Percentiles rank a stretch among this genome's conserved stretches.
Conservation (phyloP, 1,139 yeast species). For the Maudiozyma humilis region DNA sequence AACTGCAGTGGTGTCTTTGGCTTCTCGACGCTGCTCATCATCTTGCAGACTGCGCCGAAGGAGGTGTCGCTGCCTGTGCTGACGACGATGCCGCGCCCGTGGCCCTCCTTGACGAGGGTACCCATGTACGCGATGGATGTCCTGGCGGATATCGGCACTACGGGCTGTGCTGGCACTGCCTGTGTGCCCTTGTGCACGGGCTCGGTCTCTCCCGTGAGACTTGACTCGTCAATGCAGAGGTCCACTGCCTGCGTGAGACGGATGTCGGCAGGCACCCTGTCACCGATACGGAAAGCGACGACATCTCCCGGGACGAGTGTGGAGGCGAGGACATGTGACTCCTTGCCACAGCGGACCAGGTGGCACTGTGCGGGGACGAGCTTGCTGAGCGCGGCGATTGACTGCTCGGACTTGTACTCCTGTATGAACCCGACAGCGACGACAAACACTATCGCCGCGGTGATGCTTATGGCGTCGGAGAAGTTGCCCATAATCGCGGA, state of each 20-base stretch:
- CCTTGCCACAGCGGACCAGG: slow-evolving; percentile 68
- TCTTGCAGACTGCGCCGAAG: slow-evolving; percentile 80
- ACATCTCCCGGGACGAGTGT: slow-evolving; percentile 90
- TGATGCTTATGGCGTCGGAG: slow-evolving; percentile 86
- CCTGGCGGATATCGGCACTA: slow-evolving; percentile 59
- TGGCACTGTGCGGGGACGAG: slow-evolving; percentile 92
- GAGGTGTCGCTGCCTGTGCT: slow-evolving; percentile 85
- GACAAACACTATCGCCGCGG: slow-evolving; percentile 80
- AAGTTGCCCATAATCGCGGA: slow-evolving; percentile 86
- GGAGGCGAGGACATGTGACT: no score
- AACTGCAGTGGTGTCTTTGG: slow-evolving; percentile 93
- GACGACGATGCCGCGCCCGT: slow-evolving; percentile 86
- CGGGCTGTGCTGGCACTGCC: slow-evolving; percentile 30
- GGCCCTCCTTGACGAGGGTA: slow-evolving; percentile 88
- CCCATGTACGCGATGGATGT: slow-evolving; percentile 87
- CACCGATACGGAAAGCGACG: slow-evolving; percentile 83
- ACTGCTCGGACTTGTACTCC: slow-evolving; percentile 89
- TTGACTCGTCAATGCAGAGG: slow-evolving; percentile 79
- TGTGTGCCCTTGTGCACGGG: no score
- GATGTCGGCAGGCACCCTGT: slow-evolving; percentile 89
- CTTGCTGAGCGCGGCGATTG: slow-evolving; percentile 81
- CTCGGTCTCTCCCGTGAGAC: slow-evolving; percentile 85
- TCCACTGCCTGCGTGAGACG: slow-evolving; percentile 71
- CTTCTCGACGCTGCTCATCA: slow-evolving; percentile 90
- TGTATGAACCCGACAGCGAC: slow-evolving; percentile 95